phyloP scores from a whole-genome alignment of 768 basidiomycete species.

The Hysterangium stoloniferum region DNA sequence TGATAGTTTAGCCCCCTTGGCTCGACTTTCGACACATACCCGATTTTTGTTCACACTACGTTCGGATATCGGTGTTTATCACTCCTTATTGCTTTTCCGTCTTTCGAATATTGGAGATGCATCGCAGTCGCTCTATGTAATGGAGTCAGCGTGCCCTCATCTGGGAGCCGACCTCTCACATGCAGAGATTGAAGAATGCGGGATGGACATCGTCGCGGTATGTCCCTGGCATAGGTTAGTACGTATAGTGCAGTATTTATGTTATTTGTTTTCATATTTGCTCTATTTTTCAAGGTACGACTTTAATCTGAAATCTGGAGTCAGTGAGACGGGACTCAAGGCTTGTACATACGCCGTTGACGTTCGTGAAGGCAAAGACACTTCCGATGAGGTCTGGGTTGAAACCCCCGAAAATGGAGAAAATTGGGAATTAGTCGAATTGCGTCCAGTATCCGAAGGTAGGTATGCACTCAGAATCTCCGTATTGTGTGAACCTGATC shows the following conservation, averaged over 20 bases:
- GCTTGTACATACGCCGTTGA: conserved; percentile 63
- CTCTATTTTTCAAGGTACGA: conserved; percentile 43
- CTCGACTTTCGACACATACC: conserved; percentile 36
- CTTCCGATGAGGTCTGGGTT: conserved; percentile 47
- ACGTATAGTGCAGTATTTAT: not conserved
- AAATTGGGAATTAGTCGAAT: conserved; percentile 57
- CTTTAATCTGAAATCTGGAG: conserved; percentile 61
- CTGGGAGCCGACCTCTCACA: conserved; percentile 74
- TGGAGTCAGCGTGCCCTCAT: conserved; percentile 79
- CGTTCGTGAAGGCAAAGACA: conserved; percentile 30
- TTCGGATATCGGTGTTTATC: conserved; percentile 50
- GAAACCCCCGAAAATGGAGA: conserved; percentile 46
- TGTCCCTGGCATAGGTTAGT: conserved; percentile 70
- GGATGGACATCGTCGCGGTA: conserved; percentile 51
- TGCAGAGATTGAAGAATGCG: conserved; percentile 66
- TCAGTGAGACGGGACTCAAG: conserved; percentile 58
- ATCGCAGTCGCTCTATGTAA: conserved; percentile 46
- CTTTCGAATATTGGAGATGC: conserved; percentile 29
- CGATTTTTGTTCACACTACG: conserved; percentile 54
- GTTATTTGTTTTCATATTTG: not conserved
- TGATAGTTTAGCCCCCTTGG: conserved; percentile 14
- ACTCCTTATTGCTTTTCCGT: conserved; percentile 58
- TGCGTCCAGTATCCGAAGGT: conserved; percentile 71
- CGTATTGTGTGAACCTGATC: conserved; percentile 6
- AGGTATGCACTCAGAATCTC: not conserved